Base-by-base conservation (phyloP, 2,329 filamentous ascomycete species). In the Stemphylium vesicarium region DNA sequence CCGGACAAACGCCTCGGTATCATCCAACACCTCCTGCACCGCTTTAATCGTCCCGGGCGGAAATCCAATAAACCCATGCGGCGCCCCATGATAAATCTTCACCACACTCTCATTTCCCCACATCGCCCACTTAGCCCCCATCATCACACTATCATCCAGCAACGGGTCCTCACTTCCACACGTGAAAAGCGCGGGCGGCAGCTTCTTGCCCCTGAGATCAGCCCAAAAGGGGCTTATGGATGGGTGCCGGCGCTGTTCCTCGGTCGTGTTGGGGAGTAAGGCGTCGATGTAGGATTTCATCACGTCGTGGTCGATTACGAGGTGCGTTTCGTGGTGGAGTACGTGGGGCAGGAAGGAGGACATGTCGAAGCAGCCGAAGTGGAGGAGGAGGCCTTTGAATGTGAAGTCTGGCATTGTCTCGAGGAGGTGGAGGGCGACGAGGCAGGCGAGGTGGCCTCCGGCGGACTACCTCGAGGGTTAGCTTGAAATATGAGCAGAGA, bases 151-250 rank as follows among this genome's bases (percentile, higher is more conserved):
- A 59, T 83, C 81, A 60, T 83, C 81, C 0, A 86, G 62, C 54
- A 86, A 59, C 5, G 77, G 77, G 68, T 86, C 84, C 53, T 81
- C 77, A 4, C 82, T 85, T 0, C 84, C 83, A 53, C 79, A 82
- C 1, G 79, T 76, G 59, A 85, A 86, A 16, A 86, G 62, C 2
- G 83, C 82, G 0, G 79, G 78, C 20, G 83, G 83, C n/a, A 85
- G 65, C 48, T 68, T 67, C 40, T 60, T 64, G 52, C 72, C 61
- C 26, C 73, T 42, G 1, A 74, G 47, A 53, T 85, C 76, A 11
- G 78, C 78, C 63, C 80, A 85, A 33, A 84, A 75, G 0, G 83
- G 83, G 1, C 77, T 81, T 4, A 85, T 77, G 16, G 69, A 70
- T 1, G 81, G 77, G 42, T 81, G 62, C 36, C 79, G 76, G 5